phyloP scores from a whole-genome alignment of 1,284 basidiomycete species.

The Macrocystidia cucumis region DNA sequence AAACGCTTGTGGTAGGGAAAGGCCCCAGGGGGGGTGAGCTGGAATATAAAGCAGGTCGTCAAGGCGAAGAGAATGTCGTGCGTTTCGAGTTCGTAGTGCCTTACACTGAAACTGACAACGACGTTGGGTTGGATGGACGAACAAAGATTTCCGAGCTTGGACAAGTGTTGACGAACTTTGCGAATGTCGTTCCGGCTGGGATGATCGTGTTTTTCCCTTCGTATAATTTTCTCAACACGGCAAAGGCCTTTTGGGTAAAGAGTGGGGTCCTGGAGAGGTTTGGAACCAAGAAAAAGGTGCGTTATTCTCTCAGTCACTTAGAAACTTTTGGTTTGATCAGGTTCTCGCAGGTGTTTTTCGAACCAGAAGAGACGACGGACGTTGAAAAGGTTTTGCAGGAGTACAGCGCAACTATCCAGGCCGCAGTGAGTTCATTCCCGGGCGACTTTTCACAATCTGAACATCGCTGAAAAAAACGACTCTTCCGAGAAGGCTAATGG shows the following conservation, averaged over 20 bases:
- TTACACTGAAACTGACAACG: background rate
- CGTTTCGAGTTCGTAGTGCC: slow-evolving; percentile 16
- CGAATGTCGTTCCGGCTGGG: slow-evolving; percentile 76
- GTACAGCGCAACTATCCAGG: slow-evolving; percentile 59
- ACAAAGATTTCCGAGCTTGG: slow-evolving; percentile 78
- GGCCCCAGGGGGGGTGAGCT: slow-evolving; percentile 76
- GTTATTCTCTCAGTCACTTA: background rate
- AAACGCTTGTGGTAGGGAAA: slow-evolving; percentile 69
- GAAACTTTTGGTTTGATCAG: slow-evolving; percentile 2
- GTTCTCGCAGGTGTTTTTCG: slow-evolving; percentile 69
- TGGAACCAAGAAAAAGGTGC: slow-evolving; percentile 62
- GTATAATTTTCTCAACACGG: slow-evolving; percentile 74
- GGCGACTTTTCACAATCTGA: slow-evolving; percentile 1
- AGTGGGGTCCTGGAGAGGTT: slow-evolving; percentile 60
- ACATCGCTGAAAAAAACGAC: background rate
- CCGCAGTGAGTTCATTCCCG: slow-evolving; percentile 24
- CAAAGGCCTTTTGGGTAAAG: slow-evolving; percentile 63
- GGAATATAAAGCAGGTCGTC: slow-evolving; percentile 79
- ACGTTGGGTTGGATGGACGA: background rate
- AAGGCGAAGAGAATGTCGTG: slow-evolving; percentile 64
- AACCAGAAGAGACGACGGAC: slow-evolving; percentile 72
- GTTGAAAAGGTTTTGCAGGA: slow-evolving; percentile 77
- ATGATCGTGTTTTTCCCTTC: slow-evolving; percentile 95
- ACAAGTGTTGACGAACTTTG: slow-evolving; percentile 74
- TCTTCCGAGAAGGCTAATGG: slow-evolving; percentile 3